Conservation (phyloP, 2,329 filamentous ascomycete species). For the Gyromitra esculenta region DNA sequence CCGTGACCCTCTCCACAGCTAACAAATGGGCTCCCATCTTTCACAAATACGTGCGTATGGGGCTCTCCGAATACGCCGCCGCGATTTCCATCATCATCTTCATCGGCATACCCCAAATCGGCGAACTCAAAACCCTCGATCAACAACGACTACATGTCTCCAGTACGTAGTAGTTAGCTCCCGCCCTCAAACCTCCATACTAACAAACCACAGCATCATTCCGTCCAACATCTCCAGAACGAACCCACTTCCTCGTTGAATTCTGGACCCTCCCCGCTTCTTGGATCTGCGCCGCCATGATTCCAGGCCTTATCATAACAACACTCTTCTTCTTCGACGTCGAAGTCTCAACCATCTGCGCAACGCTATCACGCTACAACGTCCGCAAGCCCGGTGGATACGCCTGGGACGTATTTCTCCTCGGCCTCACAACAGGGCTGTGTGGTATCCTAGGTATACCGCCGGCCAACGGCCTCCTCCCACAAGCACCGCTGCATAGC, state of each 20-base stretch:
- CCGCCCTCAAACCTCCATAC: neutral
- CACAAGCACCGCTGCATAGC: constrained; percentile 73
- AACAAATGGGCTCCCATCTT: constrained; percentile 71
- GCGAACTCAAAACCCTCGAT: constrained; percentile 69
- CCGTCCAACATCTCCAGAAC: constrained; percentile 67
- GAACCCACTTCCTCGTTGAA: constrained; percentile 68
- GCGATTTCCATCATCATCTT: constrained; percentile 74
- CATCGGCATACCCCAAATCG: constrained; percentile 70
- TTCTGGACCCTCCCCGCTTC: constrained; percentile 71
- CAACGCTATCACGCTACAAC: constrained; percentile 70
- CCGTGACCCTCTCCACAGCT: constrained; percentile 70
- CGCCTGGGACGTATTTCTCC: constrained; percentile 71
- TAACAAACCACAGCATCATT: constrained; percentile 61
- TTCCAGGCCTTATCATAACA: constrained; percentile 72
- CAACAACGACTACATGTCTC: constrained; percentile 69
- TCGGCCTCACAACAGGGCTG: constrained; percentile 71
- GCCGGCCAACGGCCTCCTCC: constrained; percentile 72
- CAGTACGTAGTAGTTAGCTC: constrained; percentile 41
- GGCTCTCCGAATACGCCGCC: constrained; percentile 71
- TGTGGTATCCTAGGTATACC: constrained; percentile 74
- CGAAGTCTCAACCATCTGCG: constrained; percentile 75
- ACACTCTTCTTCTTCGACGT: constrained; percentile 77
- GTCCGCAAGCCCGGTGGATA: constrained; percentile 71
- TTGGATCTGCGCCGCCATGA: constrained; percentile 71
- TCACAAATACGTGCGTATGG: constrained; percentile 70